These are phyloP conservation scores for Neurospora africana DNA, from an alignment of 495 filamentous ascomycete species.

Conservation along the genomic window DNA sequence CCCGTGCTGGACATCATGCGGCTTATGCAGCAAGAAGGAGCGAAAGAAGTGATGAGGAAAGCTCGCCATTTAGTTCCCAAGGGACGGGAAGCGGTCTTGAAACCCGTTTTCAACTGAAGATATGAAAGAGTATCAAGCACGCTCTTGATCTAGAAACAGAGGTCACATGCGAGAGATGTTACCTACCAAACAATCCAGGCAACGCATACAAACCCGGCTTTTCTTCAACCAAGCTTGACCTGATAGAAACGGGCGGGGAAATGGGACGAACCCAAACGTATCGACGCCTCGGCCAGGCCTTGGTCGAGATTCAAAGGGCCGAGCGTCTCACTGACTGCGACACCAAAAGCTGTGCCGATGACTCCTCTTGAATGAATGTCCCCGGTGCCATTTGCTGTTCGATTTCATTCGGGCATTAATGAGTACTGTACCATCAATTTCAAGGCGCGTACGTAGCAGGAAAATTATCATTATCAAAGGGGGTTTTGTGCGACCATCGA, in stretches of 20 bases:
- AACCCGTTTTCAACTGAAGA: background rate
- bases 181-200: background rate
- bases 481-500: background rate
- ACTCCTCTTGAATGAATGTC: background rate
- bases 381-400: background rate
- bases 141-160: background rate
- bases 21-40: background rate
- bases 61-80: background rate
- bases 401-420: background rate
- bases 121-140: background rate
- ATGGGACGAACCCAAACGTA: background rate
- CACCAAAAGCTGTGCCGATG: background rate
- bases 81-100: background rate
- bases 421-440: background rate
- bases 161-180: background rate
- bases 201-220: background rate
- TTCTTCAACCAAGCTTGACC: background rate
- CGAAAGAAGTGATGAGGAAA: background rate
- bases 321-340: background rate
- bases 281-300: background rate
- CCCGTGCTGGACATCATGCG: background rate
- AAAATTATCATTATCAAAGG: background rate
- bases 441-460: background rate
- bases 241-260: background rate
- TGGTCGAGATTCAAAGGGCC: background rate